Evolutionary conservation across 139 green algal genomes (phyloP), one percentile per base, ranked within the genome.

Genomic region (Axilococcus clingmanii): DNA sequence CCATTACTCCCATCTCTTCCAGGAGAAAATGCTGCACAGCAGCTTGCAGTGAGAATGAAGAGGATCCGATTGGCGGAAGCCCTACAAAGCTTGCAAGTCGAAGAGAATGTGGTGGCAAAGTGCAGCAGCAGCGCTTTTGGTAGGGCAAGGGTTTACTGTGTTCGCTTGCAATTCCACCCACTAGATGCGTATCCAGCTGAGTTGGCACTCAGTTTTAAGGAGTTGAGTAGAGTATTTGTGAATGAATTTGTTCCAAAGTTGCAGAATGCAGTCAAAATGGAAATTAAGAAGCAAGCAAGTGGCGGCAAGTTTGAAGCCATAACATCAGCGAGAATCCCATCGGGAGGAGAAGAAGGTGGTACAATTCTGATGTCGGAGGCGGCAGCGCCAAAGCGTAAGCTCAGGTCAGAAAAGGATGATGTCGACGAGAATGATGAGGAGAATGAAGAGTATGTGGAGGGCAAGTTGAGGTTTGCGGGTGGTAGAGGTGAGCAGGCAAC

Each of bases 61-160:
- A 74, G 75, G 43, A 74, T 97, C 28, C 57, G 66, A 11, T 69
- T 97, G 37, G 85, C 81, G 3, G 86, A 96, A 64, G 60, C 79
- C 19, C 44, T 79, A 15, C 57, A 60, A 23, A 23, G 57, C 16
- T 52, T 90, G 30, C 68, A 58, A 30, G 76, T 96, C 24, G 63
- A 80, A 43, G 74, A 93, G 71, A 44, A 53, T 36, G 70, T 76
- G 1, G 54, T 77, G 31, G 54, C 47, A 44, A 35, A 38, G 12
- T 63, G 45, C 22, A 16, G 14, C 11, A 41, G 47, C 4, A 60
- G 49, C 15, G 35, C 16, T 1, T 40, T 52, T 37, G 58, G 59
- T 4, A 55, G 54, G 36, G 66, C 36, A 7, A 70, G 71, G 15
- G 11, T 56, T 4, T 84, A 83, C 68, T 47, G 28, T 12, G 38